Percentiles rank a stretch among this genome's conserved stretches.
phyloP scores from a whole-genome alignment of 192 early-diverging fungal genomes.

The Paraglomus brasilianum region DNA sequence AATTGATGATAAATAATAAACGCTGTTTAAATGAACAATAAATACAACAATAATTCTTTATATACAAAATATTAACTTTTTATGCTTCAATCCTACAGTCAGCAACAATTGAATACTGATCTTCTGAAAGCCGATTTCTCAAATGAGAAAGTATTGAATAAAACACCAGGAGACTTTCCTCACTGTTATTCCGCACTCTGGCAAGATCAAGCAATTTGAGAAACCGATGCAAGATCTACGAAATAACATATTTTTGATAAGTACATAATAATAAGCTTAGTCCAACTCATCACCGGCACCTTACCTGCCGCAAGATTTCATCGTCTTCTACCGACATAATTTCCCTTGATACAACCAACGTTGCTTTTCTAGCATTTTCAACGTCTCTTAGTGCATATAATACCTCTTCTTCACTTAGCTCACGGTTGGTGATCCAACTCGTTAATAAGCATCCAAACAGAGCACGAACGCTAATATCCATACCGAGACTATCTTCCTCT shows the following conservation, averaged over 20 bases:
- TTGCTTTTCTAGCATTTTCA: background rate
- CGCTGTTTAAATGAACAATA: too few relatives aligned
- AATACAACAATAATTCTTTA: too few relatives aligned
- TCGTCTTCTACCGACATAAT: background rate
- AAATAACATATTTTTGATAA: background rate
- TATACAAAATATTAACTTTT: too few relatives aligned
- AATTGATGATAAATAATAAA: too few relatives aligned
- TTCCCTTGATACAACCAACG: conserved; percentile 7
- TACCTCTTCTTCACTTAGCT: conserved; percentile 8
- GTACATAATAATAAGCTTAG: background rate
- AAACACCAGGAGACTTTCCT: too few relatives aligned
- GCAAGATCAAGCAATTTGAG: conserved; percentile 4
- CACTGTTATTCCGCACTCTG: background rate
- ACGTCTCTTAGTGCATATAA: background rate
- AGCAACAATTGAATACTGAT: too few relatives aligned
- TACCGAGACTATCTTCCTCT: background rate
- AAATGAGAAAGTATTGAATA: too few relatives aligned
- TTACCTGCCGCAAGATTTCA: conserved; percentile 7
- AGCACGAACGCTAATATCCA: conserved; percentile 29
- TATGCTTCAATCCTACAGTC: too few relatives aligned
- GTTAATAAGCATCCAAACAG: conserved; percentile 34
- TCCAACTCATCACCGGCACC: background rate
- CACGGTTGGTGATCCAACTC: background rate
- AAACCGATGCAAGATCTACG: conserved; percentile 8
- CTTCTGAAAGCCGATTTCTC: too few relatives aligned